phyloP scores from a whole-genome alignment of 441 rosid genomes.

The Erodium chrysanthum region DNA sequence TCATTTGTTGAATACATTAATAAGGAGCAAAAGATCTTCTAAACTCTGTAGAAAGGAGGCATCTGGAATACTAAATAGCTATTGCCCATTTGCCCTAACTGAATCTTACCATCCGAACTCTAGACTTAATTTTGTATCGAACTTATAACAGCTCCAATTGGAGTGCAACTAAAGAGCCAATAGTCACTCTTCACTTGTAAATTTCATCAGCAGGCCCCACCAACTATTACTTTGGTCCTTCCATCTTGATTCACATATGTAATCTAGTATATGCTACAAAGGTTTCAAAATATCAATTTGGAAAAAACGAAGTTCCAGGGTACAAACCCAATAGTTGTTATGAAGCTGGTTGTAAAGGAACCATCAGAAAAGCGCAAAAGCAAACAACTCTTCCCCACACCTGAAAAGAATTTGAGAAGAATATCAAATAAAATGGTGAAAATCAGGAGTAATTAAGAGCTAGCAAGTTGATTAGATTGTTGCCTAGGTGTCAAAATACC shows the following conservation, averaged over 20 bases:
- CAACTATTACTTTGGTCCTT: constrained; percentile 2
- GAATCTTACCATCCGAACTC: background rate
- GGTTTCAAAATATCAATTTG: constrained; percentile 23
- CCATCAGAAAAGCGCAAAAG: constrained; percentile 98
- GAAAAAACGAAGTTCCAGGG: constrained; percentile 8
- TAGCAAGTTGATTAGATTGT: background rate
- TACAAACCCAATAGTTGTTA: constrained; percentile 85
- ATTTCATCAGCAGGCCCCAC: constrained; percentile 7
- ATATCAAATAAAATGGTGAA: constrained; percentile 9
- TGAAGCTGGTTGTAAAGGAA: constrained; percentile 92
- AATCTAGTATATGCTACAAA: constrained; percentile 4
- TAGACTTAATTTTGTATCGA: constrained; percentile 6
- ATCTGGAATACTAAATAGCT: background rate
- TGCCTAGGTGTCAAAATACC: too few species aligned
- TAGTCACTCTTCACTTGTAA: constrained; percentile 5
- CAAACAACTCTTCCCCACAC: constrained; percentile 99
- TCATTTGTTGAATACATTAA: too few species aligned
- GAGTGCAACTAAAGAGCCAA: background rate
- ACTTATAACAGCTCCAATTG: background rate
- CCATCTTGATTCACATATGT: background rate
- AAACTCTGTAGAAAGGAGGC: background rate
- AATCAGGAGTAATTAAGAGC: background rate
- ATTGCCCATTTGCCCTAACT: constrained; percentile 1
- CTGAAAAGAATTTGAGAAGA: constrained; percentile 25
- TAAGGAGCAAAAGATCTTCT: background rate